Evolutionary conservation across 129 eudicot genomes (phyloP).

Genomic region (Glebionis coronaria): DNA sequence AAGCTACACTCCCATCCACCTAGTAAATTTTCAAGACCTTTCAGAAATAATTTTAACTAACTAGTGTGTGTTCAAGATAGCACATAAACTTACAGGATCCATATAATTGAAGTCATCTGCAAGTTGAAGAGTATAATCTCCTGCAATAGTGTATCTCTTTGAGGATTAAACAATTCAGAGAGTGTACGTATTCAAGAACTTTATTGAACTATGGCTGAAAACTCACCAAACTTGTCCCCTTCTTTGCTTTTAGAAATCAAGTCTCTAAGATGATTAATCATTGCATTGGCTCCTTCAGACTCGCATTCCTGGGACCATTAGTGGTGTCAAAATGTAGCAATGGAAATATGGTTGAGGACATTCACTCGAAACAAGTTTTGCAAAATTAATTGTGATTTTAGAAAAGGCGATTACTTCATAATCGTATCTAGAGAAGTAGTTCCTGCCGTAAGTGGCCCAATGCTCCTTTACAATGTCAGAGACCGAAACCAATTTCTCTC

Average conservation of each 20-base stretch:
- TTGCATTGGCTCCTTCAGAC: conserved; percentile 94
- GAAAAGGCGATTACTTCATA: conserved; percentile 61
- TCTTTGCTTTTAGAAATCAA: conserved; percentile 78
- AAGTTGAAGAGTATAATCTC: conserved; percentile 69
- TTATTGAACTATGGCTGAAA: conserved; percentile 13
- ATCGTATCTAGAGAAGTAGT: conserved; percentile 97
- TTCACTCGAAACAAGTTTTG: conserved; percentile 8
- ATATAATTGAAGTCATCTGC: conserved; percentile 93
- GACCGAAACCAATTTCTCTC: conserved; percentile 76
- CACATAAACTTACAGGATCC: conserved; percentile 83
- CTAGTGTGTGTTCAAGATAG: background rate
- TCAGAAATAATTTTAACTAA: background rate
- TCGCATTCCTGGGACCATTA: conserved; percentile 75
- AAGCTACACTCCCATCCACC: conserved; percentile 96
- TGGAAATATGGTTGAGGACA: too few relatives aligned
- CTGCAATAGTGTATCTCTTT: conserved; percentile 35
- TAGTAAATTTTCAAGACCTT: conserved; percentile 22
- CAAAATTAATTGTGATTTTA: background rate
- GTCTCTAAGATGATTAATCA: conserved; percentile 86
- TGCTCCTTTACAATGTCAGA: conserved; percentile 87
- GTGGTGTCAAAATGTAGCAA: conserved; percentile 26
- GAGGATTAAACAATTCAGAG: background rate
- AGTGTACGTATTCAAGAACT: background rate
- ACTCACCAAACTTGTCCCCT: conserved; percentile 81
- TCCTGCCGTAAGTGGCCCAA: conserved; percentile 98